Conservation (phyloP, 1,139 yeast species). For the Pichia norvegensis region DNA sequence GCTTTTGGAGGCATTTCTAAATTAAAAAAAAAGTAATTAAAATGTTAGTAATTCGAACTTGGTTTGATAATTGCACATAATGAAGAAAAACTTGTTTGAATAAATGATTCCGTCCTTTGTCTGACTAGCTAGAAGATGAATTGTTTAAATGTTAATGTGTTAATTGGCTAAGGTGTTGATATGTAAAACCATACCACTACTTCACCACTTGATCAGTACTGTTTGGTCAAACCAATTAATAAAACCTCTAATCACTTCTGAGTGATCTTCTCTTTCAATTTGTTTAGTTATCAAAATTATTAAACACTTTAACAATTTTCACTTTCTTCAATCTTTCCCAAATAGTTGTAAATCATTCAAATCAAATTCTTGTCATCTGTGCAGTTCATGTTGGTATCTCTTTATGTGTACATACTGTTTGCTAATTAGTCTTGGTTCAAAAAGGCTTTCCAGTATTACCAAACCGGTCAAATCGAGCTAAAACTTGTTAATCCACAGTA, state of each 20-base stretch:
- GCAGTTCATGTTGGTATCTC: not conserved
- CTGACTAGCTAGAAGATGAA: too few species aligned
- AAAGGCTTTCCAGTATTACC: not conserved
- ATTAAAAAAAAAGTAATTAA: not conserved
- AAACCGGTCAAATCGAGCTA: not conserved
- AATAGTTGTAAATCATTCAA: not conserved
- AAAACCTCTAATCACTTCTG: too few species aligned
- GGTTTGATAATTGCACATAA: not conserved
- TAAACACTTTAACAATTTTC: too few species aligned
- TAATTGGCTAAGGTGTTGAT: too few species aligned
- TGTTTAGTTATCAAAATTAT: too few species aligned
- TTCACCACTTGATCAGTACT: too few species aligned
- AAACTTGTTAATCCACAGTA: not conserved
- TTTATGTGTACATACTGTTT: not conserved
- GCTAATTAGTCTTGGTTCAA: conserved; percentile 1
- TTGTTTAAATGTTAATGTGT: too few species aligned
- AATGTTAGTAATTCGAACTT: conserved; percentile 2
- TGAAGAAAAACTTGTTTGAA: too few species aligned
- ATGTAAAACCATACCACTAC: too few species aligned
- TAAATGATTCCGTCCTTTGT: too few species aligned
- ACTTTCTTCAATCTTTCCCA: not conserved
- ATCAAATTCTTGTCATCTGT: not conserved
- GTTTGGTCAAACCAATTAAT: too few species aligned
- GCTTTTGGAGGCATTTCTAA: conserved; percentile 91
- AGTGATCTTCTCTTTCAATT: too few species aligned